Percentiles rank a stretch among this genome's conserved stretches.
Conservation (phyloP, 2,329 filamentous ascomycete species). For the Colletotrichum paranaense region DNA sequence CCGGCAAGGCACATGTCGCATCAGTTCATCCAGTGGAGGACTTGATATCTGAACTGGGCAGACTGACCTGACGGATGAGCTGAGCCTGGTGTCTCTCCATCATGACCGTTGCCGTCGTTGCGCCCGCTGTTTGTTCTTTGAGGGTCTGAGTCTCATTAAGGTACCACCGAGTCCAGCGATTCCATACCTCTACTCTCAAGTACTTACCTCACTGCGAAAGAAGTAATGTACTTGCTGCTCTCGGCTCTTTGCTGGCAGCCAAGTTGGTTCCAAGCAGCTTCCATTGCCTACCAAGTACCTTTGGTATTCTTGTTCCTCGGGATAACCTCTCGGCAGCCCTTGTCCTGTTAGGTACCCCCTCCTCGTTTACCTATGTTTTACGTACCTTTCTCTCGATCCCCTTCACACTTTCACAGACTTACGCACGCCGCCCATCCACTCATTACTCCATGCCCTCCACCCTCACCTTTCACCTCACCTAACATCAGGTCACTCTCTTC, state of each 20-base stretch:
- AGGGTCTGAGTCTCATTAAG: neutral
- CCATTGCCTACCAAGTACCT: neutral
- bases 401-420: slow-evolving; percentile 6
- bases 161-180: neutral
- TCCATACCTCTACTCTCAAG: neutral
- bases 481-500: slow-evolving; percentile 17
- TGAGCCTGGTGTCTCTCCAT: neutral
- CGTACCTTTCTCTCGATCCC: slow-evolving; percentile 19
- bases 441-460: slow-evolving; percentile 28
- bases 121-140: neutral
- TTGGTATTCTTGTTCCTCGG: slow-evolving; percentile 18
- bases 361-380: slow-evolving; percentile 29
- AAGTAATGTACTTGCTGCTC: neutral
- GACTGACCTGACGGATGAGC: neutral
- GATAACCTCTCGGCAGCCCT: slow-evolving; percentile 18
- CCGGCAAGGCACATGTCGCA: slow-evolving; percentile 7
- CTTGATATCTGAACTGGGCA: neutral
- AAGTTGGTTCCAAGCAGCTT: neutral
- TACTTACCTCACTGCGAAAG: neutral
- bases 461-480: slow-evolving; percentile 23
- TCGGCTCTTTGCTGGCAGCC: neutral
- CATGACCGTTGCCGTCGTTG: neutral
- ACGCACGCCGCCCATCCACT: slow-evolving; percentile 26
- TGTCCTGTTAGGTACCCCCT: neutral
- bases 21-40: neutral